These are phyloP conservation scores for Colletotrichum eleusines DNA, from an alignment of 2,329 filamentous ascomycete species.

Conservation along the genomic window DNA sequence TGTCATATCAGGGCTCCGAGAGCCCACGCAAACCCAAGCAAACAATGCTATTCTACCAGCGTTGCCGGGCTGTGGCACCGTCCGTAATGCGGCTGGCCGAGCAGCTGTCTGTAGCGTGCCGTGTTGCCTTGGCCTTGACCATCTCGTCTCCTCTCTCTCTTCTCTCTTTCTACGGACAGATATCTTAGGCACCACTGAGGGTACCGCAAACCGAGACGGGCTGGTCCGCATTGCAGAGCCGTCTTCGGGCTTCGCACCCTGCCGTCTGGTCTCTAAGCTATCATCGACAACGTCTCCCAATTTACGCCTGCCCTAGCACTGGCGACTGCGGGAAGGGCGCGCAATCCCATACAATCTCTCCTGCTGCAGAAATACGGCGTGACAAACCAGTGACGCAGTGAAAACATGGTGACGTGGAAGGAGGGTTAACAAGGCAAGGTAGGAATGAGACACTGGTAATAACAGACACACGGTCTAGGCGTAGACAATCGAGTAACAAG, in stretches of 20 bases:
- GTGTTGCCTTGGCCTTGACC: constrained; percentile 2
- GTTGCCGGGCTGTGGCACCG: not conserved
- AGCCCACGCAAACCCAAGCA: constrained; percentile 25
- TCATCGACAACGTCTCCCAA: constrained; percentile 17
- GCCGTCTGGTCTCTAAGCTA: constrained; percentile 10
- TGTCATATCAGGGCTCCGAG: not conserved
- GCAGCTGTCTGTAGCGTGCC: constrained; percentile 33
- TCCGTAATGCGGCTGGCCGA: constrained; percentile 32
- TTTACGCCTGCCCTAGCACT: not conserved
- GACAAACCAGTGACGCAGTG: constrained; percentile 2
- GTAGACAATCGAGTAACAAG: constrained; percentile 17
- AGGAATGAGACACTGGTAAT: constrained; percentile 8
- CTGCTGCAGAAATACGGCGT: constrained; percentile 18
- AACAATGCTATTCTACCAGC: constrained; percentile 11
- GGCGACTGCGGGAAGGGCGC: constrained; percentile 13
- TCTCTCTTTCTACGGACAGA: no score
- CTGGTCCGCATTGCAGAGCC: constrained; percentile 6
- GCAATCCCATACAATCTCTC: constrained; percentile 26
- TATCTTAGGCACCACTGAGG: not conserved
- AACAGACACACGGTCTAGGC: constrained; percentile 12
- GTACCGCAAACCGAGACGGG: constrained; percentile 6
- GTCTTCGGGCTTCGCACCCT: constrained; percentile 20
- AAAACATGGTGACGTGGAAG: not conserved
- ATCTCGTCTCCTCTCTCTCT: not conserved
- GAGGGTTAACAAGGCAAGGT: not conserved